Conservation (phyloP, 2,329 filamentous ascomycete genomes). For the Mollisia scopiformis region DNA sequence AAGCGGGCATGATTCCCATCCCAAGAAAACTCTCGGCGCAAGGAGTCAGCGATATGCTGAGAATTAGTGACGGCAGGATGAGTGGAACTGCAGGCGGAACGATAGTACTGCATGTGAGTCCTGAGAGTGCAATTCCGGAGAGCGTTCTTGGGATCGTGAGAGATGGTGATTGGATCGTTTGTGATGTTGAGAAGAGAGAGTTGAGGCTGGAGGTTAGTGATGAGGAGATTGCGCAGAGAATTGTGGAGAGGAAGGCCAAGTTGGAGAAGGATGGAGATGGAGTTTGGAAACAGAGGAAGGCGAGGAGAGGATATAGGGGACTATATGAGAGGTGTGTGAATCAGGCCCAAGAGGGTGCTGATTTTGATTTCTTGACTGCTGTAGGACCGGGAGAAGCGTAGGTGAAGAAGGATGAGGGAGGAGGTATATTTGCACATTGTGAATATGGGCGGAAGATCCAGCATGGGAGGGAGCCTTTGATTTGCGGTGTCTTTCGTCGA, state of each 20-base stretch:
- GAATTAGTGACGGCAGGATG: constrained; percentile 57
- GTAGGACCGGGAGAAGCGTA: constrained; percentile 31
- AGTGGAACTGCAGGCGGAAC: constrained; percentile 58
- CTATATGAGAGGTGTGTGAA: constrained; percentile 63
- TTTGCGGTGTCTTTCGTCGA: neutral
- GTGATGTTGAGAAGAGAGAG: constrained; percentile 45
- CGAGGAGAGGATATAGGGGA: constrained; percentile 58
- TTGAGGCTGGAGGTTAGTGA: constrained; percentile 41
- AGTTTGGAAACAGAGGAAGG: constrained; percentile 41
- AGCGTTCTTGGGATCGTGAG: constrained; percentile 51
- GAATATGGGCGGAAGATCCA: neutral
- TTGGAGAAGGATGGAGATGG: constrained; percentile 13
- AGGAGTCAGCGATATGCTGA: constrained; percentile 55
- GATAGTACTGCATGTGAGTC: constrained; percentile 55
- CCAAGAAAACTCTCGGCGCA: constrained; percentile 49
- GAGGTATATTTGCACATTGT: neutral
- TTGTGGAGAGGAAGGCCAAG: constrained; percentile 27
- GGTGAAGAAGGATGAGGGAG: neutral
- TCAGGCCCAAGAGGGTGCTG: constrained; percentile 60
- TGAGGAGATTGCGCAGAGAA: constrained; percentile 24
- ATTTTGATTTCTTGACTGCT: constrained; percentile 65
- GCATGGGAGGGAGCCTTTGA: neutral
- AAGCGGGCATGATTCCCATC: constrained; percentile 53
- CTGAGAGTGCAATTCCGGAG: constrained; percentile 50
- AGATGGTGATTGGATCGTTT: constrained; percentile 50